Conservation (phyloP, 2,329 filamentous ascomycete species). For the Nigrospora oryzae region DNA sequence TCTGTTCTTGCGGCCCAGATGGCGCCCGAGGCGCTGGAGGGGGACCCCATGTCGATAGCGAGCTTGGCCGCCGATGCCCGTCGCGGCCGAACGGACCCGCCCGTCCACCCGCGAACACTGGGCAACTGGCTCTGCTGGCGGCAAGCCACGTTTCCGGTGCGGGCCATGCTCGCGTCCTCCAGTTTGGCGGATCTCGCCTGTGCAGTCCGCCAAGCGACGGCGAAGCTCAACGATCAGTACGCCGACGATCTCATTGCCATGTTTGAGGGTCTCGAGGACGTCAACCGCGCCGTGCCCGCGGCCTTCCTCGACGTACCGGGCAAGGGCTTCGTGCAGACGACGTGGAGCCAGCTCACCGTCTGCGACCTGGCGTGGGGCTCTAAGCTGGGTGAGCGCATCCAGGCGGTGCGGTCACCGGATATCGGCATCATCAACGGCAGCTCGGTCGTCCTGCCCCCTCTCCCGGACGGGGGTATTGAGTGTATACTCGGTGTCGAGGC, state of each 20-base stretch:
- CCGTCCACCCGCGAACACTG: not conserved
- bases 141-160: not conserved
- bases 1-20: not conserved
- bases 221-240: conserved; percentile 13
- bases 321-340: not conserved
- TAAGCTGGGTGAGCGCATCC: conserved; percentile 16
- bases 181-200: not conserved
- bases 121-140: not conserved
- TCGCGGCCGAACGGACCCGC: conserved; percentile 18
- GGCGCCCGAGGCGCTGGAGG: not conserved
- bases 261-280: conserved; percentile 7
- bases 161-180: not conserved
- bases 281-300: not conserved
- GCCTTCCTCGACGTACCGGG: not conserved
- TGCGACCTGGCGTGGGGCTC: conserved; percentile 24
- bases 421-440: conserved; percentile 2
- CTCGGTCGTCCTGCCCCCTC: conserved; percentile 2
- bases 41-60: conserved; percentile 5
- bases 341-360: conserved; percentile 22
- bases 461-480: not conserved
- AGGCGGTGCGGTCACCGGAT: conserved; percentile 19
- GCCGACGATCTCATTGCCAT: conserved; percentile 6
- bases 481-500: not conserved
- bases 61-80: not conserved
- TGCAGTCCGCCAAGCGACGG: not conserved